Evolutionary conservation across 2,329 filamentous ascomycete species (phyloP).

Genomic region (Ascomycota sp.): DNA sequence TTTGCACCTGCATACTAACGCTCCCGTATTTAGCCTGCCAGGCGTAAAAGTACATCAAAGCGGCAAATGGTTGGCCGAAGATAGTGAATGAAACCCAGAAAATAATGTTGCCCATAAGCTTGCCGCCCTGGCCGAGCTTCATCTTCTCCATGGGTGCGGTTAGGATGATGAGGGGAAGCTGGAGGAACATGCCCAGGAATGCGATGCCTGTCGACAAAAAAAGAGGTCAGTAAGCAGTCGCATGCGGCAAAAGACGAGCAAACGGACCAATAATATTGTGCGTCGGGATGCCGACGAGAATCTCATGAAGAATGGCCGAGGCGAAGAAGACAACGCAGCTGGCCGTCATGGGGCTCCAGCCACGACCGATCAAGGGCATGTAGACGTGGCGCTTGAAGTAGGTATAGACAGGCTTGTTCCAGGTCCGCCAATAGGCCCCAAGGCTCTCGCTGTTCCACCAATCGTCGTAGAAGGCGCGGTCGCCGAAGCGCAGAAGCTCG

Average conservation of each 20-base stretch:
- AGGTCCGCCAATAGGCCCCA: constrained; percentile 78
- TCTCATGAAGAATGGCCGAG: constrained; percentile 73
- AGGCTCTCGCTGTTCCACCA: constrained; percentile 93
- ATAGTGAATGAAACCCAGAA: constrained; percentile 96
- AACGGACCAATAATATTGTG: constrained; percentile 67
- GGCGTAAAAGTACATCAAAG: constrained; percentile 85
- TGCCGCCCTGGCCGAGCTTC: constrained; percentile 45
- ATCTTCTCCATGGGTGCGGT: constrained; percentile 64
- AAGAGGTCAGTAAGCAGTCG: too few species aligned
- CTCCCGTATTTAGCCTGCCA: constrained; percentile 97
- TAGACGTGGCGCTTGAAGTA: constrained; percentile 95
- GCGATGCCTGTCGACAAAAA: constrained; percentile 42
- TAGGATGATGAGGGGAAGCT: constrained; percentile 66
- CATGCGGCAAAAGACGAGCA: neutral
- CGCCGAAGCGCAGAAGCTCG: constrained; percentile 73
- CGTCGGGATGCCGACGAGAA: constrained; percentile 81
- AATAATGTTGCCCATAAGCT: constrained; percentile 69
- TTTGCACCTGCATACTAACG: constrained; percentile 28
- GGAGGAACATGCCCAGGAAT: constrained; percentile 81
- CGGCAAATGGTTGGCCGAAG: constrained; percentile 81
- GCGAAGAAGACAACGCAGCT: constrained; percentile 70
- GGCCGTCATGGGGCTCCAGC: constrained; percentile 47
- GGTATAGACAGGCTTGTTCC: constrained; percentile 93
- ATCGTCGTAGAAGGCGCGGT: constrained; percentile 84
- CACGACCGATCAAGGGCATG: constrained; percentile 64